phyloP scores from a whole-genome alignment of 1,284 basidiomycete genomes.

The Blastosporella zonata region DNA sequence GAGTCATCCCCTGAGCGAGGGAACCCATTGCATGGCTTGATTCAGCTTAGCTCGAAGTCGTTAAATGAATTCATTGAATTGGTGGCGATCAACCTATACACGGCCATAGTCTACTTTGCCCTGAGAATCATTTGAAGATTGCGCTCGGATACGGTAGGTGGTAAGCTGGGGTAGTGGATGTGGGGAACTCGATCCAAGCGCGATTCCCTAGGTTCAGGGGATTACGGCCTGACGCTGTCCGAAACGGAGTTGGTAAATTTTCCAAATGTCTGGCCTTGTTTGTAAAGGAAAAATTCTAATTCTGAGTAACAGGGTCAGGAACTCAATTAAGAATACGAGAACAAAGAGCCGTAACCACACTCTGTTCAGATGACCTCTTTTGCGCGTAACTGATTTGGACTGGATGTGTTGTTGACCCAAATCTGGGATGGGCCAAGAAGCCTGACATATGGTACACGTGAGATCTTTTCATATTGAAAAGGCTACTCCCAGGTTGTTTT shows the following conservation, averaged over 20 bases:
- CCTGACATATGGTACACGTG: not conserved
- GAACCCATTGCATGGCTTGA: no score
- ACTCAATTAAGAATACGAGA: not conserved
- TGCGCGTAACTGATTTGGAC: not conserved
- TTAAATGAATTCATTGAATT: not conserved
- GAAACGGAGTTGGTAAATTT: not conserved
- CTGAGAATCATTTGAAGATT: constrained; percentile 11
- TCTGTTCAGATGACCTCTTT: not conserved
- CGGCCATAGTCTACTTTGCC: not conserved
- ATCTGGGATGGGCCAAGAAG: constrained; percentile 14
- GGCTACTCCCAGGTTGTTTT: not conserved
- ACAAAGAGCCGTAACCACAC: not conserved
- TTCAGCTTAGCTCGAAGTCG: not conserved
- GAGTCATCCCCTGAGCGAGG: not conserved
- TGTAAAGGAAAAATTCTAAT: no score
- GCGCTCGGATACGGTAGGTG: not conserved
- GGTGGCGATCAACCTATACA: constrained; percentile 5
- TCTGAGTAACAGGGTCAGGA: no score
- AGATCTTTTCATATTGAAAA: not conserved
- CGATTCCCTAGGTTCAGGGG: no score
- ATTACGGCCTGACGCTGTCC: not conserved
- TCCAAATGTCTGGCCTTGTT: no score
- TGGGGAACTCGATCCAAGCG: not conserved
- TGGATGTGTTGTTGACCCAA: constrained; percentile 1
- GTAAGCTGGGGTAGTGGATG: not conserved